A percentile compares a stretch with the other conserved stretches of the same genome.
Evolutionary conservation across 2,329 filamentous ascomycete genomes (phyloP).

Genomic region (Exophiala viscosa): DNA sequence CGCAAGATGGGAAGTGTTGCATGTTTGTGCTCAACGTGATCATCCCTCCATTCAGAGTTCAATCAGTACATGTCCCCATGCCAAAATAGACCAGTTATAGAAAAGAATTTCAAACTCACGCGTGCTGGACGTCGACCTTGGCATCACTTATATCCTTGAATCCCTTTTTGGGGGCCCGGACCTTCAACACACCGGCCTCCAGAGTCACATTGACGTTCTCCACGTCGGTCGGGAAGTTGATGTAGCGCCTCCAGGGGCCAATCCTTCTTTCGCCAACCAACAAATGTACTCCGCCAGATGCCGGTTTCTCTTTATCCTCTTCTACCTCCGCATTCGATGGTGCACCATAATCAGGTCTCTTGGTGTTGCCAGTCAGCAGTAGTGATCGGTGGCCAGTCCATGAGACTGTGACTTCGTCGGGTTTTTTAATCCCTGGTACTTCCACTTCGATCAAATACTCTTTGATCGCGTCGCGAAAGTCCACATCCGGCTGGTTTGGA

Average conservation of each 20-base stretch:
- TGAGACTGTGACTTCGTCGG: conserved; percentile 20
- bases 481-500: conserved; percentile 25
- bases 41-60: conserved; percentile 4
- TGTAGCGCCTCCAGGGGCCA: conserved; percentile 22
- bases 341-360: conserved; percentile 18
- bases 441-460: conserved; percentile 24
- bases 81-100: conserved; percentile 2
- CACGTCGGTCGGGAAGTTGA: conserved; percentile 25
- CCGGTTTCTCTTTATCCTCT: conserved; percentile 18
- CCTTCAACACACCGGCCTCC: conserved; percentile 24
- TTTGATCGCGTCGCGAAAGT: conserved; percentile 22
- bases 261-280: conserved; percentile 21
- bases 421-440: conserved; percentile 23
- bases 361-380: conserved; percentile 12
- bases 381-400: conserved; percentile 21
- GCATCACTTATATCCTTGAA: conserved; percentile 11
- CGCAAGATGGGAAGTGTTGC: conserved; percentile 1
- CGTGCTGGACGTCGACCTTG: conserved; percentile 24
- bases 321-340: conserved; percentile 17
- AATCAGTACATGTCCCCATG: conserved; percentile 3
- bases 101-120: conserved; percentile 18
- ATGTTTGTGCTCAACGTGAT: neutral
- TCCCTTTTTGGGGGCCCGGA: conserved; percentile 23
- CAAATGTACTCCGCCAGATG: conserved; percentile 12
- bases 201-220: conserved; percentile 23